Base-by-base conservation (phyloP, 257 asterid species). In the Petrea volubilis region DNA sequence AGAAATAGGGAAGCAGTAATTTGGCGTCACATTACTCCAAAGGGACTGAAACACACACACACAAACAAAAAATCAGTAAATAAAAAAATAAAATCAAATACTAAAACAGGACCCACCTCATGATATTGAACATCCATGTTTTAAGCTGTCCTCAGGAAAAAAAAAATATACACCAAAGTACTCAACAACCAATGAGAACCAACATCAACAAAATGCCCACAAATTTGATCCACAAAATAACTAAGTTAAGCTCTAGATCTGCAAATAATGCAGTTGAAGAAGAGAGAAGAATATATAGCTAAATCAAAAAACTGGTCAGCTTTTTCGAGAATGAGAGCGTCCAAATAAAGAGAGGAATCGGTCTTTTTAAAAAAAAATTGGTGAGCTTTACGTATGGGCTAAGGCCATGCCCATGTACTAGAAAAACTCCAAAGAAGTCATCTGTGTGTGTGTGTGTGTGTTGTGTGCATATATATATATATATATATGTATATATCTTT, bases 121-220 rank as follows among this genome's bases (percentile, higher is more conserved):
- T 76, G 85, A 80, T 90, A 93, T 53, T 75, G 81, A 29, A 90
- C 79, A 38, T 83, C 95, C 97, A 93, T 93, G 55, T 78, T 80
- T 36, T 18, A 34, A 44, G 61, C 46, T 46, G 10, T 2, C 13
- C 24, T 18, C 17, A 76, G 40, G 36, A 3, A 60, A 40, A 23
- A 55, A n/a, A n/a, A n/a, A n/a, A n/a, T n/a, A n/a, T n/a, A 2
- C 50, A 50, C 51, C 21, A 33, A 44, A 20, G 51, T 36, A 2
- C 41, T 41, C 62, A 53, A 60, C 20, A 57, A 43, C 47, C 70
- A 75, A 72, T 40, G 81, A 52, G 23, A 28, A 33, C 62, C 40
- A 49, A 24, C 77, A 72, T 74, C 36, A 70, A 51, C 5, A 74
- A 55, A 20, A 43, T 18, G 27, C 24, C 12, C 60, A 29, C 47